Evolutionary conservation across 2,329 filamentous ascomycete species (phyloP).

Genomic region (Fonsecaea erecta): DNA sequence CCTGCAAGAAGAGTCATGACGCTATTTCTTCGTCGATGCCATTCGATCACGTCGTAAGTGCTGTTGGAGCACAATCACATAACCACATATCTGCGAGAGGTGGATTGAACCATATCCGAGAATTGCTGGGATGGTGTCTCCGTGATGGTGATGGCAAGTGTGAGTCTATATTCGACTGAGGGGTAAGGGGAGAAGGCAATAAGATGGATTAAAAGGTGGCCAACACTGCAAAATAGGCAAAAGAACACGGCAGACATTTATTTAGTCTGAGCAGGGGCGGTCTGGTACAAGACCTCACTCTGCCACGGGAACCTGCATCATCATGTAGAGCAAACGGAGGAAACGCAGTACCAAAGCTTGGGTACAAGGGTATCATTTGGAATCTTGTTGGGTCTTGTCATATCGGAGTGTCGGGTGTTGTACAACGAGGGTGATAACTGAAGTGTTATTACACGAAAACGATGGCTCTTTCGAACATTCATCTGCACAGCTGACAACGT

Average conservation of each 20-base stretch:
- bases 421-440: constrained; percentile 28
- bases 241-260: not conserved
- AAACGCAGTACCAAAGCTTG: not conserved
- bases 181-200: too few species aligned
- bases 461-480: not conserved
- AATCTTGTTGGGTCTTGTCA: constrained; percentile 16
- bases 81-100: too few species aligned
- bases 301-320: not conserved
- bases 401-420: constrained; percentile 29
- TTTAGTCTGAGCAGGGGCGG: not conserved
- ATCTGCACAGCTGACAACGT: not conserved
- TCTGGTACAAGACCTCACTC: not conserved
- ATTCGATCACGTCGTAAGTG: too few species aligned
- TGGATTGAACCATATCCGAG: too few species aligned
- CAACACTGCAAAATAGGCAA: too few species aligned
- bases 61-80: too few species aligned
- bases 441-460: constrained; percentile 27
- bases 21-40: too few species aligned
- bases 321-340: not conserved
- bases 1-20: not conserved
- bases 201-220: too few species aligned
- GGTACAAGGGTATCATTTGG: constrained; percentile 6
- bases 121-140: not conserved
- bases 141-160: too few species aligned
- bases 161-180: too few species aligned